Evolutionary conservation across 2,329 filamentous ascomycete species (phyloP).

Genomic region (Xylariaceae sp.): DNA sequence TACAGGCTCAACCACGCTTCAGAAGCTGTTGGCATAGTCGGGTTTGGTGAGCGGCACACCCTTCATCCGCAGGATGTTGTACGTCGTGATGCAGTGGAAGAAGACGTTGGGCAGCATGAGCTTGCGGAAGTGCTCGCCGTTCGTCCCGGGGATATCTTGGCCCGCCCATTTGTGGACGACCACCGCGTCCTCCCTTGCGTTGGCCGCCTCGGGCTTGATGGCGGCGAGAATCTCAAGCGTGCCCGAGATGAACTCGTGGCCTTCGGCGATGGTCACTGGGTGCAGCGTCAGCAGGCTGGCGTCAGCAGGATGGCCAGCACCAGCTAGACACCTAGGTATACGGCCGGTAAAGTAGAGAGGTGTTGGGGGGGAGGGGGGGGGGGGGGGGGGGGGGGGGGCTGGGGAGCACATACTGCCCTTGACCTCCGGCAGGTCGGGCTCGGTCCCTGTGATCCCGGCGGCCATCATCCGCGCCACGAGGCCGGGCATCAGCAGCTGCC

Average conservation of each 20-base stretch:
- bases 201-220: slow-evolving; percentile 24
- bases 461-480: slow-evolving; percentile 1
- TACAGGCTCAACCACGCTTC: no score
- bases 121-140: slow-evolving; percentile 34
- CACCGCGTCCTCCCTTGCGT: slow-evolving; percentile 25
- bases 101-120: slow-evolving; percentile 53
- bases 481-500: slow-evolving; percentile 26
- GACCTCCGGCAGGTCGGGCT: not conserved
- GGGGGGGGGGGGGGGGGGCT: not conserved
- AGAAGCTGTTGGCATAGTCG: slow-evolving; percentile 36
- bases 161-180: slow-evolving; percentile 26
- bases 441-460: not conserved
- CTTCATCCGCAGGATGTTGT: slow-evolving; percentile 52
- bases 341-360: not conserved
- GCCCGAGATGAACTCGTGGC: slow-evolving; percentile 26
- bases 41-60: slow-evolving; percentile 55
- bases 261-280: slow-evolving; percentile 19
- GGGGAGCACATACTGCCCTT: not conserved
- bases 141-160: slow-evolving; percentile 18
- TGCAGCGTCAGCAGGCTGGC: not conserved
- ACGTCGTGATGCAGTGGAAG: slow-evolving; percentile 55
- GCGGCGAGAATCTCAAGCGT: slow-evolving; percentile 20
- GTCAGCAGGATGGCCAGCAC: not conserved
- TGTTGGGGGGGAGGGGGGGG: not conserved
- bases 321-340: no score